Percentiles rank a stretch among this genome's conserved stretches.
Evolutionary conservation across 805 yeast genomes (phyloP).

Genomic region (Yarrowia bubula): DNA sequence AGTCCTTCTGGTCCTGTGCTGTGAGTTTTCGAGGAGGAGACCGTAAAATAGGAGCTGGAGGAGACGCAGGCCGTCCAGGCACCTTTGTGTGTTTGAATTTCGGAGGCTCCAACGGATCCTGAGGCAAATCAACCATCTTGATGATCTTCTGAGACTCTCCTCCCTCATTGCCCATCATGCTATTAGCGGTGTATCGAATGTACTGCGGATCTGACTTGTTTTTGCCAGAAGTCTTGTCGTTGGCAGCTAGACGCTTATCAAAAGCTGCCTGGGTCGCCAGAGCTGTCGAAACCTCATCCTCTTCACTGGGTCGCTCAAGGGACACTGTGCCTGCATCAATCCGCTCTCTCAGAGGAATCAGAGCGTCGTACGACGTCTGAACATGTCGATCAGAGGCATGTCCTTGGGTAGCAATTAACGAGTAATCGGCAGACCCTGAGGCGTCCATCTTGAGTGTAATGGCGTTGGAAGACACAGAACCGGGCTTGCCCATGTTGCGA

Average conservation of each 20-base stretch:
- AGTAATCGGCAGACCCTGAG: conserved; percentile 39
- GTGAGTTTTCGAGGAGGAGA: conserved; percentile 55
- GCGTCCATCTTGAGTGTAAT: conserved; percentile 36
- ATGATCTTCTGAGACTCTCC: conserved; percentile 48
- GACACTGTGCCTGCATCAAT: conserved; percentile 42
- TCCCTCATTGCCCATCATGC: conserved; percentile 38
- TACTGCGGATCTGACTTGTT: conserved; percentile 44
- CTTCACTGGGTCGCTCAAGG: conserved; percentile 49
- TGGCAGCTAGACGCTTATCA: conserved; percentile 47
- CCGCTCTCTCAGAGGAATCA: conserved; percentile 59
- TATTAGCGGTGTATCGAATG: conserved; percentile 47
- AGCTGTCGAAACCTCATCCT: conserved; percentile 48
- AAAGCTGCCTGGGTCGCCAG: conserved; percentile 58
- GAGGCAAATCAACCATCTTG: conserved; percentile 62
- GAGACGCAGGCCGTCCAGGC: conserved; percentile 68
- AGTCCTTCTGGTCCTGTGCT: conserved; percentile 68
- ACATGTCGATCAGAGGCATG: conserved; percentile 37
- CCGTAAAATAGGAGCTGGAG: conserved; percentile 61
- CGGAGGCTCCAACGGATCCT: conserved; percentile 87
- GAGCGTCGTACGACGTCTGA: conserved; percentile 53
- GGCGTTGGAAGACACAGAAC: conserved; percentile 31
- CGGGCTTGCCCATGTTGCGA: conserved; percentile 36
- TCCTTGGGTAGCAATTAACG: conserved; percentile 40
- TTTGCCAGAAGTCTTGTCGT: conserved; percentile 33
- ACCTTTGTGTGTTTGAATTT: conserved; percentile 69